Base-by-base conservation (phyloP, 768 basidiomycete genomes). In the Podaxis mareebaensis region DNA sequence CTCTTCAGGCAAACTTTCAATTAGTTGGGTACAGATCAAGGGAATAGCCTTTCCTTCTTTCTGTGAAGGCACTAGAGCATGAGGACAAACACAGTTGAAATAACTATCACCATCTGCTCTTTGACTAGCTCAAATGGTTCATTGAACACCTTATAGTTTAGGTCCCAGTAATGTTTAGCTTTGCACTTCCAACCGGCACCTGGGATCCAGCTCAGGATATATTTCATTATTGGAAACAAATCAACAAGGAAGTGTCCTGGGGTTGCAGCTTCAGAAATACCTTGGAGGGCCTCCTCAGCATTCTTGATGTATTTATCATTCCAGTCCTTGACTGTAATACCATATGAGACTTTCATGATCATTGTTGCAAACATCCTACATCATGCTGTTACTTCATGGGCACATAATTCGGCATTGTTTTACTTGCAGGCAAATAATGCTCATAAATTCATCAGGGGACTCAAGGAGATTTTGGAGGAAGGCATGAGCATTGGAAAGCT, bases 141-240 rank as follows among this genome's bases (percentile, higher is more conserved):
- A 33, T 80, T 73, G 12, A 74, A 67, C 70, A 81, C 73, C 12
- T 76, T 71, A 3, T 69, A 58, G 4, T 74, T 71, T 6, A 72
- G 67, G 15, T 67, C 68, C 22, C 72, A 68, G 68, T 78, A 77
- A 28, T 69, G 56, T 15, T 70, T 69, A 1, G 81, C 83, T 49
- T 73, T 75, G 39, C 70, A 72, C 61, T 82, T 75, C 68, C 82
- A 84, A 24, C 72, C 74, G 3, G 79, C 76, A 0, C 82, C 81
- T 17, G 82, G 81, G 4, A 82, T 22, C 81, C 81, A 83, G 17
- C 58, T 48, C 0, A 74, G 76, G 0, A 76, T 66, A 38, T 75
- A 66, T 64, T 61, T 66, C 68, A 70, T 57, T 12, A 65, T 62
- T 3, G 71, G 73, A 54, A 68, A 58, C 10, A 60, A 3, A 49